Evolutionary conservation across 1,284 basidiomycete genomes (phyloP), one percentile per base, ranked within the genome.

Genomic region (Veloboletus limbatus): DNA sequence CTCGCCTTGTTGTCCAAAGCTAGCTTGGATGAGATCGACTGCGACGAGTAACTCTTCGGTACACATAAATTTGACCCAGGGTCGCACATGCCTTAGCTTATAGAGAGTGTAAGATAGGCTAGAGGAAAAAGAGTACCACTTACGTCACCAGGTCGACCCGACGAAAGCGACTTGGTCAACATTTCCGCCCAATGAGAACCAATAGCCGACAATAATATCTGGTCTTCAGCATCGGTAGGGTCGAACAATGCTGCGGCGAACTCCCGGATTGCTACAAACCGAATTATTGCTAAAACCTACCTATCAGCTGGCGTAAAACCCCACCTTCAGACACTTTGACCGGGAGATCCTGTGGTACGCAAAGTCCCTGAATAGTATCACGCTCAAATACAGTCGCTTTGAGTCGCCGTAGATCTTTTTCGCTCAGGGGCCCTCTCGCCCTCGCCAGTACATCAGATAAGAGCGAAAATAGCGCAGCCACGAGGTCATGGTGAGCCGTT

Each of bases 31-130:
- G 28, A 44, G 45, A 45, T 74, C 70, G 14, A 81, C 52, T 4
- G 71, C 61, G 8, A 56, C 42, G 11, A 74, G 65, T 14, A 77
- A 46, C n/a, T 69, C 67, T 4, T 65, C 56, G 0, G 57, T 44
- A 9, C 53, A 53, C 54, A 78, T 66, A 50, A 74, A 81, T 41
- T 66, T 70, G 43, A 78, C 66, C 81, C 81, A 84, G 7, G 74
- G 52, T 2, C 57, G 55, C 3, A 65, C 66, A 10, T 59, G 60
- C 5, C 47, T 49, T 32, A 66, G 37, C 74, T 77, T 22, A n/a
- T 45, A 30, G n/a, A 13, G 6, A 13, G 0, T 5, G n/a, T 52
- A 6, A 43, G 25, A 30, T 38, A 5, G 16, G 5, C 6, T 18
- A 9, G 6, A 17, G 4, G 10, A 3, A 8, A 22, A 16, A n/a